Base-by-base conservation (phyloP, 148 eudicot genomes). In the Cornus kousa region DNA sequence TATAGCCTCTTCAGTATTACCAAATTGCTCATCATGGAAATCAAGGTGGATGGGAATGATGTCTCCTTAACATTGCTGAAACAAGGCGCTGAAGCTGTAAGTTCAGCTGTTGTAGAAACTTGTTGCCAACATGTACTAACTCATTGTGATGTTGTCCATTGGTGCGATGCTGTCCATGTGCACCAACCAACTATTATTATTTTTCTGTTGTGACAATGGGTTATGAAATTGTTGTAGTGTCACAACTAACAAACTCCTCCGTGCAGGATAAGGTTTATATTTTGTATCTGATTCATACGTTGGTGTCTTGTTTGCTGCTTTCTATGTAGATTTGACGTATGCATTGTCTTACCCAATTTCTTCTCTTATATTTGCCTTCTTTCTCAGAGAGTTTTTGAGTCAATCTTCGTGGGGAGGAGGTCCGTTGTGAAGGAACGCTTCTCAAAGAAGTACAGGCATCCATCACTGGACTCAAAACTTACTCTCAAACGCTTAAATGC, bases 11-110 rank as follows among this genome's bases (percentile, higher is more conserved):
- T 24, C 40, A 35, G 7, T 14, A 20, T 1, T 33, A 50, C 67
- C 7, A 55, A 22, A 59, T 68, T 73, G 32, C 60, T 77, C 75
- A 48, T 31, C 28, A 86, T 86, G 86, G 88, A 83, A 75, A 81
- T 62, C 40, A 72, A 70, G 68, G 73, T 22, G 31, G 83, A 82
- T 57, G 87, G 37, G 67, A 70, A 43, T 12, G 80, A 81, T n/a
- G 77, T 70, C 19, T 12, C 59, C 59, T 53, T 53, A 53, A 53
- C 12, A 11, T 17, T 53, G 17, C 14, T 53, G 19, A 53, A 53
- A 16, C 59, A 53, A 53, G 59, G 59, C 59, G 59, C 59, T 53
- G 59, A 53, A 53, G 59, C 59, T 11, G 59, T 53, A 53, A 53
- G 59, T 53, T 53, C 14, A 43, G 48, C 48, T 43, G 8, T 43